phyloP scores from a whole-genome alignment of 1,284 basidiomycete genomes.

The Ceratobasidium papillatum region DNA sequence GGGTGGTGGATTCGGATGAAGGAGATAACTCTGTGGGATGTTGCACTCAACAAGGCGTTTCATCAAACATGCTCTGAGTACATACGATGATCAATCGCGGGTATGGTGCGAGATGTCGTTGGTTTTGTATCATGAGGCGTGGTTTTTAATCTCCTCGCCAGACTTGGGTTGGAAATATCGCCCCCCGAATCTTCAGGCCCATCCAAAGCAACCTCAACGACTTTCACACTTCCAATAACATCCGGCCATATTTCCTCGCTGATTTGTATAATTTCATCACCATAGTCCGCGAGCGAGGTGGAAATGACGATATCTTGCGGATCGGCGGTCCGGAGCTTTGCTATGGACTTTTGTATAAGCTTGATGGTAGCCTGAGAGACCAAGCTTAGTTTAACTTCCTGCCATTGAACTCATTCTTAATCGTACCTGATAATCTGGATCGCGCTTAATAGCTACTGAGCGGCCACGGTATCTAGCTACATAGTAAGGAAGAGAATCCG shows the following conservation, averaged over 20 bases:
- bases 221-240: not conserved
- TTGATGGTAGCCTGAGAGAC: not conserved
- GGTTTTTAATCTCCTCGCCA: no score
- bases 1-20: no score
- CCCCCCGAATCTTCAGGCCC: no score
- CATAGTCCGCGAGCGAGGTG: not conserved
- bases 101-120: no score
- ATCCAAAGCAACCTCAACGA: not conserved
- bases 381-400: not conserved
- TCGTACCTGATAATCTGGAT: slow-evolving; percentile 1
- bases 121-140: no score
- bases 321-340: not conserved
- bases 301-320: not conserved
- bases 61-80: no score
- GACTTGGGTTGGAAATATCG: no score
- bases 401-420: not conserved
- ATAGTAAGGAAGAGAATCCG: not conserved
- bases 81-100: no score
- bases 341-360: not conserved
- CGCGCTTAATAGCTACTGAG: not conserved
- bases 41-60: no score
- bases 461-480: slow-evolving; percentile 1
- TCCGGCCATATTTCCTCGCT: slow-evolving; percentile 12
- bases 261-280: not conserved
- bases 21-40: no score